Evolutionary conservation across 306 rosid species (phyloP), one percentile per base, ranked within the genome.

Genomic region (Gleditsia sinensis): DNA sequence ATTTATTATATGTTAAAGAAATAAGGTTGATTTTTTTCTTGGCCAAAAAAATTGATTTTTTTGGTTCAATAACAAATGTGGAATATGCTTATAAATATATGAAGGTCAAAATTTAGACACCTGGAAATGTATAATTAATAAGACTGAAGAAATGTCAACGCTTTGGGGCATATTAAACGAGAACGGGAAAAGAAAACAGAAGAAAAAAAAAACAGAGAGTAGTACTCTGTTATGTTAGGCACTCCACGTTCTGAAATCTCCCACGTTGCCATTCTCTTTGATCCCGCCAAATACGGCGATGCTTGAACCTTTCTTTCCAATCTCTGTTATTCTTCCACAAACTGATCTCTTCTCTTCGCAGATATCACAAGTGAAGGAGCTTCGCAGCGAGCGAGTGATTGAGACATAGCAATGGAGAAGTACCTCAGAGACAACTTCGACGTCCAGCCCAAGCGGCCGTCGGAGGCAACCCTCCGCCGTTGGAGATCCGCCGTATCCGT

Each of bases 401-500:
- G 10, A 11, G 49, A 25, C 10, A 7, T 7, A 4, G 16, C 7
- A 8, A 87, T 94, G 87, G 96, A 90, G 89, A 75, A 80, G 60
- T 94, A 89, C 74, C 80, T 91, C 74, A 72, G 96, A 74, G 83
- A 78, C 34, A 86, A 94, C 81, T 94, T 94, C 45, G 71, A 69
- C 36, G 87, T 90, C 12, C 86, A 88, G 21, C 77, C 86, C 7
- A 91, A 94, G 73, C 75, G 87, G 5, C 86, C 96, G 2, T 61
- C 95, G 2, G 85, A 83, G 40, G 91, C 78, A 11, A 86, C 90
- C 27, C 81, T 88, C 36, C 80, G 46, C 76, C 83, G 97, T 73
- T 94, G 97, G 98, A 78, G 98, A 84, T 80, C 91, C 8, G 97
- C 96, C 5, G 97, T 91, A 23, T 59, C 97, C 54, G 67, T 92